phyloP scores from a whole-genome alignment of 2,329 filamentous ascomycete species.

The Sclerotiophoma versabilis region DNA sequence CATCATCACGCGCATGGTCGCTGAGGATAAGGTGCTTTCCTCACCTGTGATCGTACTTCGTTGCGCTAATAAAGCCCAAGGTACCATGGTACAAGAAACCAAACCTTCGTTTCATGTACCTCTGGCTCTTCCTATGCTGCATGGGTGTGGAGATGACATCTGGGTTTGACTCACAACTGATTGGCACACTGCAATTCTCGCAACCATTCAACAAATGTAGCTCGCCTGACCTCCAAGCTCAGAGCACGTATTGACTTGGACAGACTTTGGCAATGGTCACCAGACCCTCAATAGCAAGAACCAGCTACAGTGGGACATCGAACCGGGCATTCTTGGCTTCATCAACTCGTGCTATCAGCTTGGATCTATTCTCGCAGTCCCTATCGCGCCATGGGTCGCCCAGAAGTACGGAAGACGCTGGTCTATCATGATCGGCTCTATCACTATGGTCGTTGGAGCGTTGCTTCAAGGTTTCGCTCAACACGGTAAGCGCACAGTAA shows the following conservation, averaged over 20 bases:
- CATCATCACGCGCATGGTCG: slow-evolving; percentile 54
- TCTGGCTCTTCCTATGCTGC: slow-evolving; percentile 47
- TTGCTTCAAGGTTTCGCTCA: slow-evolving; percentile 62
- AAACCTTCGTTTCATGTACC: slow-evolving; percentile 49
- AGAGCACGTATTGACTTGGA: slow-evolving; percentile 12
- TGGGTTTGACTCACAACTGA: slow-evolving; percentile 49
- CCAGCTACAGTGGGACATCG: slow-evolving; percentile 29
- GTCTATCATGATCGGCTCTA: slow-evolving; percentile 64
- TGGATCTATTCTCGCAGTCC: slow-evolving; percentile 44
- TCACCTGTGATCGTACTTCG: background rate
- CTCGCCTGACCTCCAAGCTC: too few relatives aligned
- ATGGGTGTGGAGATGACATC: slow-evolving; percentile 51
- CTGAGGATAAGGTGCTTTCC: slow-evolving; percentile 41
- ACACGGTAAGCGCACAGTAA: slow-evolving; percentile 30
- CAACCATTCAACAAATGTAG: slow-evolving; percentile 45
- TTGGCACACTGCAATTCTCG: slow-evolving; percentile 48
- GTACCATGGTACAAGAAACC: slow-evolving; percentile 54
- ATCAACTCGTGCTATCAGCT: slow-evolving; percentile 48
- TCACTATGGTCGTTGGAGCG: slow-evolving; percentile 66
- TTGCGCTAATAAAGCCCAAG: background rate
- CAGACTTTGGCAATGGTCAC: slow-evolving; percentile 43
- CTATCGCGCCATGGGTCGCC: slow-evolving; percentile 42
- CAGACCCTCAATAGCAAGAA: slow-evolving; percentile 12
- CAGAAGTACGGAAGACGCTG: slow-evolving; percentile 60
- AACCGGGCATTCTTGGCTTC: slow-evolving; percentile 41